Evolutionary conservation across 345 rosid species (phyloP).

Genomic region (Lepidium sativum): DNA sequence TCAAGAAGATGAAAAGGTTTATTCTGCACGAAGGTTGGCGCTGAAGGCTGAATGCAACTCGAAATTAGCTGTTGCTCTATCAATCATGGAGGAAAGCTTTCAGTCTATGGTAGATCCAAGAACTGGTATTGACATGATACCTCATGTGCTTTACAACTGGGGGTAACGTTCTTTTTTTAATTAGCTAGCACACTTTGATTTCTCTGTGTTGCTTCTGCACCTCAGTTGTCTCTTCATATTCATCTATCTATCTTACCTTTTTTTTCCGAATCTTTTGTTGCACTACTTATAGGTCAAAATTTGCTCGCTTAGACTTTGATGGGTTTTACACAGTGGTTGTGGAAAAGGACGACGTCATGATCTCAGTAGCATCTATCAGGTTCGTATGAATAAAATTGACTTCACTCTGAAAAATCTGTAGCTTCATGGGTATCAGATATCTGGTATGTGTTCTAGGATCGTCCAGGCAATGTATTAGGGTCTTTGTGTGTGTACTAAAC

Average conservation of each 20-base stretch:
- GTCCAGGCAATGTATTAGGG: background rate
- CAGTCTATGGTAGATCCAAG: conserved; percentile 88
- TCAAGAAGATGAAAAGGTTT: conserved; percentile 71
- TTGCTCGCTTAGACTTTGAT: conserved; percentile 68
- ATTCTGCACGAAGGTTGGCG: conserved; percentile 61
- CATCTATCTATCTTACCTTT: background rate
- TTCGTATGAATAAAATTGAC: conserved; percentile 19
- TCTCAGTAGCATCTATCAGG: conserved; percentile 94
- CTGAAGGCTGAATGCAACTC: conserved; percentile 94
- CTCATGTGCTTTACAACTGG: conserved; percentile 85
- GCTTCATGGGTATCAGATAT: background rate
- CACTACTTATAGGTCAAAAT: conserved; percentile 64
- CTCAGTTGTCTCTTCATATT: background rate
- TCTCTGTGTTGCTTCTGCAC: conserved; percentile 5
- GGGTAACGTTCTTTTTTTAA: conserved; percentile 36
- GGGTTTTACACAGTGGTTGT: conserved; percentile 79
- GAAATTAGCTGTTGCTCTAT: conserved; percentile 77
- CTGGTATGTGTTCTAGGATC: background rate
- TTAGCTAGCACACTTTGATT: conserved; percentile 9
- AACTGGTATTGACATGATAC: conserved; percentile 92
- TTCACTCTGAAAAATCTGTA: background rate
- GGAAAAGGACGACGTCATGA: conserved; percentile 78
- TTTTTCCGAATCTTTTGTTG: conserved; percentile 8
- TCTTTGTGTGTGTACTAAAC: background rate
- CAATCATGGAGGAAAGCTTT: conserved; percentile 94